Conservation (phyloP, 148 eudicot genomes). For the Diospyros lotus region DNA sequence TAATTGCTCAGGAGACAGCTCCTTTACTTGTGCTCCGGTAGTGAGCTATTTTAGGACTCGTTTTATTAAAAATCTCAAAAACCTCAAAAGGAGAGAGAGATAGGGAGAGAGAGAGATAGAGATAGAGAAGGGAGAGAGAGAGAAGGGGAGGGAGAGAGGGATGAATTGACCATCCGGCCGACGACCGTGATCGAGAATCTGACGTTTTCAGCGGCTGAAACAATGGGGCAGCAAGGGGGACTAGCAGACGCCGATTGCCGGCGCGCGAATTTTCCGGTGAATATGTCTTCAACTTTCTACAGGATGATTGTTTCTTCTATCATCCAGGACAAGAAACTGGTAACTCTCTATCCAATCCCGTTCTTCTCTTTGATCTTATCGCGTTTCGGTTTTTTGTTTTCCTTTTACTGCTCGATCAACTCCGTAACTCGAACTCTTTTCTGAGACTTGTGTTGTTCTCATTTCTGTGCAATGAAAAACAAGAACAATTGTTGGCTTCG, state of each 20-base stretch:
- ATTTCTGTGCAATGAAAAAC: too few relatives aligned
- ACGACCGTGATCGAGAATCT: not conserved
- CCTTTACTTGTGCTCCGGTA: not conserved
- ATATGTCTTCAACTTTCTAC: slow-evolving; percentile 7
- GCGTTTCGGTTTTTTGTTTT: not conserved
- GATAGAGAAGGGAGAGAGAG: not conserved
- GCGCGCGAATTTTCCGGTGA: not conserved
- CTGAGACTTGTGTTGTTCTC: too few relatives aligned
- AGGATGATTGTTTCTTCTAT: slow-evolving; percentile 2
- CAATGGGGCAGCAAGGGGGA: slow-evolving; percentile 4
- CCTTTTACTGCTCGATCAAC: too few relatives aligned
- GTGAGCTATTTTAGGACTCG: not conserved
- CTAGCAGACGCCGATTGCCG: not conserved
- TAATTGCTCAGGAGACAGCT: not conserved
- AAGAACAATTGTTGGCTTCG: too few relatives aligned
- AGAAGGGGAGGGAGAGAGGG: not conserved
- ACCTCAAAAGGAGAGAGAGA: not conserved
- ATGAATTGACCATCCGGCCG: not conserved
- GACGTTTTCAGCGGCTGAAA: not conserved
- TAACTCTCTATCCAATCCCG: not conserved
- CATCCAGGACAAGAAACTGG: slow-evolving; percentile 8
- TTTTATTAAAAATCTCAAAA: not conserved
- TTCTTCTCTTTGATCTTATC: not conserved
- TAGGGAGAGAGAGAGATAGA: not conserved
- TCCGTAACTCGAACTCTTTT: too few relatives aligned